Conservation (phyloP, 176 grass and related monocot species). For the Aechmea fasciata region DNA sequence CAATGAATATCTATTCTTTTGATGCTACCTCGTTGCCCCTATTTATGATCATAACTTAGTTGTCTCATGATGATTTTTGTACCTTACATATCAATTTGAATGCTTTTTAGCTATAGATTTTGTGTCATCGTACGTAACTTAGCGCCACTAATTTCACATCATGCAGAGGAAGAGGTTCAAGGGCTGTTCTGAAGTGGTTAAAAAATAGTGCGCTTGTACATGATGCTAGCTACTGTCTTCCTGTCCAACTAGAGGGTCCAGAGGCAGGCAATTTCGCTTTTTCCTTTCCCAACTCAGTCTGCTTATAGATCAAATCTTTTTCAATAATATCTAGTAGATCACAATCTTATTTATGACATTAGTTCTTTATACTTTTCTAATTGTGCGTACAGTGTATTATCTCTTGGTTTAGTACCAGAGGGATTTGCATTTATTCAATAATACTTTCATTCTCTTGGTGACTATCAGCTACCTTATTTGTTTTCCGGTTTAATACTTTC, state of each 20-base stretch:
- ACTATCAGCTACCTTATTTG: neutral
- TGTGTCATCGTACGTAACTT: too few species aligned
- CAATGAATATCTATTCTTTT: too few species aligned
- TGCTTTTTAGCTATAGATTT: neutral
- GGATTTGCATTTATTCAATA: neutral
- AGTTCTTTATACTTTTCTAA: constrained; percentile 10
- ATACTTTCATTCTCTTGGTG: neutral
- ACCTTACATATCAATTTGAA: neutral
- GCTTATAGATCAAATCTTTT: neutral
- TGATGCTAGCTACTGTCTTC: constrained; percentile 66
- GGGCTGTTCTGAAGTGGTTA: constrained; percentile 46
- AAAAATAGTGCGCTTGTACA: constrained; percentile 49
- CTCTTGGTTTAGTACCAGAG: neutral
- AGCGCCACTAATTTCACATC: constrained; percentile 1
- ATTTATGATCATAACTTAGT: too few species aligned
- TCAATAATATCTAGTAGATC: neutral
- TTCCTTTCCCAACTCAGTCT: neutral
- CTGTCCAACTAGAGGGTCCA: constrained; percentile 56
- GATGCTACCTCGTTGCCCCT: too few species aligned
- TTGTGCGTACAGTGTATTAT: constrained; percentile 1
- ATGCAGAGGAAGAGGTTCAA: constrained; percentile 64
- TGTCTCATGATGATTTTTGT: neutral
- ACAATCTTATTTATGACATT: neutral
- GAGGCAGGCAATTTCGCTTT: constrained; percentile 31
- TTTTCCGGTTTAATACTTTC: neutral